A percentile compares a stretch with the other conserved stretches of the same genome.
These are phyloP conservation scores for Megacollybia marginata DNA, from an alignment of 768 basidiomycete species.

Conservation along the genomic window DNA sequence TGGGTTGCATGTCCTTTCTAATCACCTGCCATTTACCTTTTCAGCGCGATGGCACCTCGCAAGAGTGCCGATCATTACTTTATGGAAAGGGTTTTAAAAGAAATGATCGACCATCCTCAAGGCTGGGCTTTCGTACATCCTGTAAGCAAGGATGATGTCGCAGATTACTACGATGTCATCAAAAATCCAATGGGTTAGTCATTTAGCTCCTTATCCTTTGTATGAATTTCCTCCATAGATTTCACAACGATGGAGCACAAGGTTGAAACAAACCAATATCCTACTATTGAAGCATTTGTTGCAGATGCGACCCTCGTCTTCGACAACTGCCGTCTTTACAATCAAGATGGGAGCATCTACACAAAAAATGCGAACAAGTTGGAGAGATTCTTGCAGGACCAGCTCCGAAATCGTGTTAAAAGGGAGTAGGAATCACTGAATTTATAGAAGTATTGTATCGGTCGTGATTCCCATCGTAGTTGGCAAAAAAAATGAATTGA, in stretches of 20 bases:
- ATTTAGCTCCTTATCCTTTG: background rate
- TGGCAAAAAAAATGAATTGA: background rate
- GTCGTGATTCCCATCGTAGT: background rate
- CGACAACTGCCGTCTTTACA: slow-evolving; percentile 86
- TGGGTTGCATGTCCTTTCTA: slow-evolving; percentile 25
- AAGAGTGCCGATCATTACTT: slow-evolving; percentile 53
- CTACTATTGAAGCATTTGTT: slow-evolving; percentile 62
- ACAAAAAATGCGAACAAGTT: slow-evolving; percentile 79
- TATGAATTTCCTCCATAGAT: slow-evolving; percentile 38
- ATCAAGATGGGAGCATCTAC: slow-evolving; percentile 74
- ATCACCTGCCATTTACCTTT: slow-evolving; percentile 5
- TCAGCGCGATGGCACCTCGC: slow-evolving; percentile 29
- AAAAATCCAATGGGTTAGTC: slow-evolving; percentile 86
- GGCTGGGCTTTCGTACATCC: slow-evolving; percentile 88
- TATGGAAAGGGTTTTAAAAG: slow-evolving; percentile 74
- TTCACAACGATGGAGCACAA: slow-evolving; percentile 84
- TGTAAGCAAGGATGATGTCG: slow-evolving; percentile 71
- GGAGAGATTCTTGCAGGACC: slow-evolving; percentile 68
- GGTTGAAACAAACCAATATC: slow-evolving; percentile 82
- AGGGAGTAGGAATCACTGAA: slow-evolving; percentile 15
- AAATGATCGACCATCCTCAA: slow-evolving; percentile 67
- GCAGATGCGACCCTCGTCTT: slow-evolving; percentile 81
- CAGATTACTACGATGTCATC: slow-evolving; percentile 87
- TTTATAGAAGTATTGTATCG: background rate
- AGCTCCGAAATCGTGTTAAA: slow-evolving; percentile 27